phyloP scores from a whole-genome alignment of 768 basidiomycete species.

The Termitomyces titanicus region DNA sequence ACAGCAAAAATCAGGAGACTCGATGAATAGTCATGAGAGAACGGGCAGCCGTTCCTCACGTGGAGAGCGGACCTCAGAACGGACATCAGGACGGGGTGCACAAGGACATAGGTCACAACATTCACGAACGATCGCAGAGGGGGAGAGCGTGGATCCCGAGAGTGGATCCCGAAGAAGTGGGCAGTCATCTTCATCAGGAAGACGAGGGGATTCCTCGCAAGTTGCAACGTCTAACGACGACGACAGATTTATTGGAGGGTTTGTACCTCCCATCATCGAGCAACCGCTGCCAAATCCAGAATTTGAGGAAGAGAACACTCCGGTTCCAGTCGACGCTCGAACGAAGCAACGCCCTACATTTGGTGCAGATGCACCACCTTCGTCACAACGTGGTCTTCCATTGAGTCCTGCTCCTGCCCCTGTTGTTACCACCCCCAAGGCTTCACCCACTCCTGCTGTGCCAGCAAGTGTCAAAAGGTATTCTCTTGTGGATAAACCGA shows the following conservation, averaged over 20 bases:
- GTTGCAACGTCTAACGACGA: slow-evolving; percentile 25
- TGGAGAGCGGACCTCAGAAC: slow-evolving; percentile 32
- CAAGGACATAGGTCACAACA: slow-evolving; percentile 44
- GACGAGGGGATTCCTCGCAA: slow-evolving; percentile 30
- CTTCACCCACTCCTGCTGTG: slow-evolving; percentile 36
- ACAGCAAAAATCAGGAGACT: slow-evolving; percentile 47
- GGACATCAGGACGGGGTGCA: slow-evolving; percentile 30
- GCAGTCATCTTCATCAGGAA: slow-evolving; percentile 38
- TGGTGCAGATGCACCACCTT: slow-evolving; percentile 1
- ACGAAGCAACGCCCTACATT: slow-evolving; percentile 9
- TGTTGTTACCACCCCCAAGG: slow-evolving; percentile 12
- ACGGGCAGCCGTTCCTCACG: slow-evolving; percentile 59
- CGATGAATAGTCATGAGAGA: slow-evolving; percentile 41
- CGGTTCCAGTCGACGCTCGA: slow-evolving; percentile 7
- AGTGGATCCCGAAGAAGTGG: slow-evolving; percentile 36
- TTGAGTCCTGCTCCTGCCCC: slow-evolving; percentile 3
- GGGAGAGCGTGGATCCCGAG: slow-evolving; percentile 37
- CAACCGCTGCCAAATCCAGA: slow-evolving; percentile 8
- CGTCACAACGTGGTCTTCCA: slow-evolving; percentile 5
- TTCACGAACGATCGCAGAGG: slow-evolving; percentile 37
- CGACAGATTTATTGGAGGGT: slow-evolving; percentile 51
- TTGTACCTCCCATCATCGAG: slow-evolving; percentile 25
- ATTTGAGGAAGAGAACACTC: slow-evolving; percentile 15
- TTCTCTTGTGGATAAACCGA: slow-evolving; percentile 73
- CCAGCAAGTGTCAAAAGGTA: slow-evolving; percentile 75